A percentile compares a stretch with the other conserved stretches of the same genome.
Evolutionary conservation across 2,329 filamentous ascomycete genomes (phyloP).

Genomic region (Colletotrichum australisinense): DNA sequence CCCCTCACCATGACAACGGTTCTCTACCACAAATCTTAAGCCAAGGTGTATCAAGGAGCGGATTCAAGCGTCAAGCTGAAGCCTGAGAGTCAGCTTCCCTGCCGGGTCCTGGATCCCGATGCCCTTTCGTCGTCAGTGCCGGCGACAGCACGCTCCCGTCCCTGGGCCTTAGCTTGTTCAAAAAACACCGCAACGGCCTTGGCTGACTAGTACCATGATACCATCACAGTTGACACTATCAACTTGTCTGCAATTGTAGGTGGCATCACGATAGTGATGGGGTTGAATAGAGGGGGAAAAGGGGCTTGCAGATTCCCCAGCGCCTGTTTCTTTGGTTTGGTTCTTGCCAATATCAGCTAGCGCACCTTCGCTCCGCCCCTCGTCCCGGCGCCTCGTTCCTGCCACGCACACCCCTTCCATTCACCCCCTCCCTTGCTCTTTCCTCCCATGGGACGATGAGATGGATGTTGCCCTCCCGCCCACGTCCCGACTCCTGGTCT

Average conservation of each 20-base stretch:
- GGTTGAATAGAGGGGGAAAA: not conserved
- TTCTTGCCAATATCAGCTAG: not conserved
- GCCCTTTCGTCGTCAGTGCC: not conserved
- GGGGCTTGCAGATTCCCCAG: constrained; percentile 13
- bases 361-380: not conserved
- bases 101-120: not conserved
- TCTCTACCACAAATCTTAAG: not conserved
- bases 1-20: not conserved
- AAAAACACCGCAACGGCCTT: constrained; percentile 24
- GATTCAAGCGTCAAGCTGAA: not conserved
- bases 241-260: not conserved
- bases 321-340: not conserved
- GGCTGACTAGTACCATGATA: constrained; percentile 4
- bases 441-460: not conserved
- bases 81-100: not conserved
- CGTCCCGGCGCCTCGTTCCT: constrained; percentile 15
- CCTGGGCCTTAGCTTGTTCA: not conserved
- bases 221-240: constrained; percentile 11
- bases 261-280: not conserved
- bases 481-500: constrained; percentile 8
- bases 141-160: not conserved
- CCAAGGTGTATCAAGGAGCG: not conserved
- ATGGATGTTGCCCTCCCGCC: not conserved
- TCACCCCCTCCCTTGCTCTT: not conserved
- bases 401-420: constrained; percentile 11